Evolutionary conservation across 2,329 filamentous ascomycete species (phyloP).

Genomic region (Cladosporium sphaerospermum): DNA sequence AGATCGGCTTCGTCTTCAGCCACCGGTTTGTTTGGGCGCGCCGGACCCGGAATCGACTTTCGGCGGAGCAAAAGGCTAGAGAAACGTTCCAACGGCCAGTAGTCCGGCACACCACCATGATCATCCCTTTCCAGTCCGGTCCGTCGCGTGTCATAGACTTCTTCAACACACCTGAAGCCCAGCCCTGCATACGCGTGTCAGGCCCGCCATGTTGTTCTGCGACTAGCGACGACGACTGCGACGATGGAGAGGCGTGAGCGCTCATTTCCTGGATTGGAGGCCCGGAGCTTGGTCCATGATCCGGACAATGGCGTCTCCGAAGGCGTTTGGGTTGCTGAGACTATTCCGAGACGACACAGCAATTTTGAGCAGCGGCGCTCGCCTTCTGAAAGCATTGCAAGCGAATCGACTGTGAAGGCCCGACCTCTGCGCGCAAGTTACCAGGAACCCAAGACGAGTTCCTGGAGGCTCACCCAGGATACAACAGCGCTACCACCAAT

Average conservation of each 20-base stretch:
- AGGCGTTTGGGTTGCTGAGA: constrained; percentile 4
- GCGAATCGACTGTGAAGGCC: constrained; percentile 11
- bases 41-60: too few species aligned
- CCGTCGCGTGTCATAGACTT: background rate
- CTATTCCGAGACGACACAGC: constrained; percentile 15
- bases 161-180: too few species aligned
- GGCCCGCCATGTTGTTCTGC: too few species aligned
- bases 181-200: too few species aligned
- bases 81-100: constrained; percentile 1
- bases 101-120: background rate
- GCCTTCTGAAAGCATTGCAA: constrained; percentile 7
- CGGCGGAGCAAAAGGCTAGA: constrained; percentile 4
- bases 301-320: constrained; percentile 6
- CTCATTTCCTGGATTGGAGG: constrained; percentile 1
- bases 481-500: background rate
- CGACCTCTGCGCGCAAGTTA: constrained; percentile 19
- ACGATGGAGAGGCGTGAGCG: background rate
- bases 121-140: constrained; percentile 2
- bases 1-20: too few species aligned
- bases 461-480: background rate
- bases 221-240: too few species aligned
- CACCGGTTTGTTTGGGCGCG: too few species aligned
- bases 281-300: constrained; percentile 5
- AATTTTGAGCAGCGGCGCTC: constrained; percentile 21
- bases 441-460: constrained; percentile 15